Evolutionary conservation across 495 filamentous ascomycete species (phyloP).

Genomic region (Aspergillus cavernicola): DNA sequence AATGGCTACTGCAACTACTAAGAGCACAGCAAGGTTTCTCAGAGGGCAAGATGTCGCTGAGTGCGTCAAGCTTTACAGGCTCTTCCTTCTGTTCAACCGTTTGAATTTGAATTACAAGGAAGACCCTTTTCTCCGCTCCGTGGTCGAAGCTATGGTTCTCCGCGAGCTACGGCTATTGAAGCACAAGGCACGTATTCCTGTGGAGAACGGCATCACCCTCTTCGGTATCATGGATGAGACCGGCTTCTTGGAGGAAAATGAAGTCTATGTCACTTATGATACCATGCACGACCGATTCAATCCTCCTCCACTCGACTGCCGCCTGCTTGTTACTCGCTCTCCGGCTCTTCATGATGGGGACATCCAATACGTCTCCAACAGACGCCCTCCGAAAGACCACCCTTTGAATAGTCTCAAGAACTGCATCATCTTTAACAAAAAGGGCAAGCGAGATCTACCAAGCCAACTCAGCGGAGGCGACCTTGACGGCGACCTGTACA

Average conservation of each 20-base stretch:
- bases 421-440: conserved; percentile 72
- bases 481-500: conserved; percentile 76
- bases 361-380: conserved; percentile 58
- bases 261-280: conserved; percentile 22
- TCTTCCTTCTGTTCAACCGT: conserved; percentile 52
- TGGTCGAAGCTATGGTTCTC: conserved; percentile 63
- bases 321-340: conserved; percentile 61
- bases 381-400: conserved; percentile 52
- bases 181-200: conserved; percentile 67
- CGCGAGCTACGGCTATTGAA: conserved; percentile 67
- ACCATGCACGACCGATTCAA: conserved; percentile 10
- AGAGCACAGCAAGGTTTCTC: conserved; percentile 62
- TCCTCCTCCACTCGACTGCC: conserved; percentile 17
- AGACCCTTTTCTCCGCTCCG: conserved; percentile 60
- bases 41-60: conserved; percentile 51
- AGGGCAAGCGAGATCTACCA: conserved; percentile 68
- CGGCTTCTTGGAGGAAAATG: conserved; percentile 54
- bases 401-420: conserved; percentile 60
- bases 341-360: conserved; percentile 81
- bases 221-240: conserved; percentile 86
- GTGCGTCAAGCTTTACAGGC: conserved; percentile 48
- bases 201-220: conserved; percentile 64
- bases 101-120: conserved; percentile 57
- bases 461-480: conserved; percentile 76
- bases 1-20: conserved; percentile 45